Conservation (phyloP, 2,329 filamentous ascomycete species). For the Colletotrichum tanaceti region DNA sequence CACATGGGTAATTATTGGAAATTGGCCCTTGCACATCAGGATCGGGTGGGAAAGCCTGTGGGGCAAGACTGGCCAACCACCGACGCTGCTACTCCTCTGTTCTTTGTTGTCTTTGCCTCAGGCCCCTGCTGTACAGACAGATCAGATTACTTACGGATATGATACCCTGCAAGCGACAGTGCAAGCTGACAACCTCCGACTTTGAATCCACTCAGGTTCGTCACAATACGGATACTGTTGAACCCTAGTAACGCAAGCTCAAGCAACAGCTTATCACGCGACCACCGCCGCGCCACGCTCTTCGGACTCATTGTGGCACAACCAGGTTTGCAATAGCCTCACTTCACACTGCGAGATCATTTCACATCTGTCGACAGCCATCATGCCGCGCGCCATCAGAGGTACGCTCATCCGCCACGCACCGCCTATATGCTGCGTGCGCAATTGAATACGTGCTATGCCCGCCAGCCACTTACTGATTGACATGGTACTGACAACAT, state of each 20-base stretch:
- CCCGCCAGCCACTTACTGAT: background rate
- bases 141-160: too few relatives aligned
- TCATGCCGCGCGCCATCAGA: constrained; percentile 68
- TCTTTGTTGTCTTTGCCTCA: constrained; percentile 4
- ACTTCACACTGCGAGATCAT: background rate
- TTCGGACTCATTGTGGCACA: background rate
- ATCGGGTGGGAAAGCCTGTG: constrained; percentile 1
- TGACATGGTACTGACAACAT: constrained; percentile 32
- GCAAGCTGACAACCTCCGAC: background rate
- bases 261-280: background rate
- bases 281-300: background rate
- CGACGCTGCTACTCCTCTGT: background rate
- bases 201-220: background rate
- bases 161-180: too few relatives aligned
- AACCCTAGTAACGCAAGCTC: background rate
- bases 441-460: background rate
- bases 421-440: background rate
- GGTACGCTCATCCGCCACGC: constrained; percentile 50
- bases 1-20: constrained; percentile 18
- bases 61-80: constrained; percentile 2
- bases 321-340: constrained; percentile 3
- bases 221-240: constrained; percentile 4
- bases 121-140: background rate
- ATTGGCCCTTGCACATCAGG: constrained; percentile 25
- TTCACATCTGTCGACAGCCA: constrained; percentile 40